Conservation (phyloP, 345 rosid species). For the Trapa bicornis region DNA sequence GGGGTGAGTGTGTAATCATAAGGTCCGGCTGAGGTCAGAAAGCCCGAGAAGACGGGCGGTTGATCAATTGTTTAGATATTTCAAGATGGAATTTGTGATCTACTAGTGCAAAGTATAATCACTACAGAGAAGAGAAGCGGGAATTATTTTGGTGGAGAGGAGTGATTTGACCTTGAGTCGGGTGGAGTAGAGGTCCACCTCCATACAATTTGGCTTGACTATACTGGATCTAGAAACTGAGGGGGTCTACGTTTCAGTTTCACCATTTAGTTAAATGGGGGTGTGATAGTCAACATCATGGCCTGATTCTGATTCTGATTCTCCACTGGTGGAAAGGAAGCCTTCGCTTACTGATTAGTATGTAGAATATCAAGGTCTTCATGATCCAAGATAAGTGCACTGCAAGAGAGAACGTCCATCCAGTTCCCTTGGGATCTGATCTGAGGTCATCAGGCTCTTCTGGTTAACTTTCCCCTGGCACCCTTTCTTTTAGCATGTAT, state of each 20-base stretch:
- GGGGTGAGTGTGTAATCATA: conserved; percentile 1
- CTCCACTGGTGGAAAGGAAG: background rate
- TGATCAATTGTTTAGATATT: background rate
- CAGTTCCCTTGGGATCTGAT: too few species aligned
- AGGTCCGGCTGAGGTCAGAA: background rate
- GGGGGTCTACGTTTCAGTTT: too few species aligned
- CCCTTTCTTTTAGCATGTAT: too few species aligned
- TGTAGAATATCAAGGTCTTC: background rate
- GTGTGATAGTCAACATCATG: too few species aligned
- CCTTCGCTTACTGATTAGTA: background rate
- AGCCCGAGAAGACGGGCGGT: background rate
- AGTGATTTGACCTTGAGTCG: conserved; percentile 7
- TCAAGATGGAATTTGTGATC: background rate
- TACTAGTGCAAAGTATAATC: too few species aligned
- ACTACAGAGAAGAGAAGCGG: background rate
- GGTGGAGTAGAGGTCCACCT: too few species aligned
- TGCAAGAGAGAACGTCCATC: background rate
- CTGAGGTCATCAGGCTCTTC: too few species aligned
- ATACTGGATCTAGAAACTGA: too few species aligned
- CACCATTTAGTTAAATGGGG: too few species aligned
- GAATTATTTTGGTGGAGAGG: background rate
- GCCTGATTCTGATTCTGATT: too few species aligned
- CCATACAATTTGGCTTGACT: too few species aligned
- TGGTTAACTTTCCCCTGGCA: too few species aligned
- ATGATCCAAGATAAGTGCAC: background rate